Percentiles rank a stretch among this genome's conserved stretches.
Evolutionary conservation across 192 early-diverging fungal genomes (phyloP).

Genomic region (Lunasporangiospora selenospora): DNA sequence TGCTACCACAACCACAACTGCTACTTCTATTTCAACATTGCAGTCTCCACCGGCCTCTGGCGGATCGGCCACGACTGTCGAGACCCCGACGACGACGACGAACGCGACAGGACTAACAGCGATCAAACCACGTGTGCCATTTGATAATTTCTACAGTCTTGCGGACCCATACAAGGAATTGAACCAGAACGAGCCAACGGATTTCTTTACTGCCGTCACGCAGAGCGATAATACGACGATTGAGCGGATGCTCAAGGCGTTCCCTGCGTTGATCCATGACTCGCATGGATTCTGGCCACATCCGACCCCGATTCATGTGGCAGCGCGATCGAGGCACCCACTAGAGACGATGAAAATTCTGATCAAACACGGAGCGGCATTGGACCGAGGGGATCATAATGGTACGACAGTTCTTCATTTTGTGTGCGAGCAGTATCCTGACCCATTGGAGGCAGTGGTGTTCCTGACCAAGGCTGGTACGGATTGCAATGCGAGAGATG

Average conservation of each 20-base stretch:
- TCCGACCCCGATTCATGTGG: slow-evolving; percentile 32
- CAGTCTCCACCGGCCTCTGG: slow-evolving; percentile 13
- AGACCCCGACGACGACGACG: neutral
- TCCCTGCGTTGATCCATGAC: slow-evolving; percentile 29
- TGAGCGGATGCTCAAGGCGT: slow-evolving; percentile 28
- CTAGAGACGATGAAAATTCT: slow-evolving; percentile 34
- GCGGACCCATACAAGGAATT: slow-evolving; percentile 37
- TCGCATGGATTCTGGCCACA: slow-evolving; percentile 45
- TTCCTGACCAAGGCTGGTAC: slow-evolving; percentile 29
- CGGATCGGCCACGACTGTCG: neutral
- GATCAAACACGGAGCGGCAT: slow-evolving; percentile 14
- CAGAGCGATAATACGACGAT: slow-evolving; percentile 25
- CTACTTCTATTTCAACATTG: neutral
- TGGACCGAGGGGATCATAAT: slow-evolving; percentile 43
- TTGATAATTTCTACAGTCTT: slow-evolving; percentile 37
- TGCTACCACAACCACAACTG: neutral
- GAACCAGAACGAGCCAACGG: slow-evolving; percentile 25
- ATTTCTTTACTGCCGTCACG: slow-evolving; percentile 31
- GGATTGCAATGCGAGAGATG: slow-evolving; percentile 35
- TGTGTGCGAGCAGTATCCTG: slow-evolving; percentile 37
- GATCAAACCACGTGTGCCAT: slow-evolving; percentile 15
- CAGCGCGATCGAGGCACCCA: slow-evolving; percentile 24
- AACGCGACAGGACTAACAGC: neutral
- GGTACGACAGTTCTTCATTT: slow-evolving; percentile 39
- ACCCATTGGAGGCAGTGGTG: slow-evolving; percentile 26